Conservation (phyloP, 108 stramenopile genomes). For the Nitzschia sp. region DNA sequence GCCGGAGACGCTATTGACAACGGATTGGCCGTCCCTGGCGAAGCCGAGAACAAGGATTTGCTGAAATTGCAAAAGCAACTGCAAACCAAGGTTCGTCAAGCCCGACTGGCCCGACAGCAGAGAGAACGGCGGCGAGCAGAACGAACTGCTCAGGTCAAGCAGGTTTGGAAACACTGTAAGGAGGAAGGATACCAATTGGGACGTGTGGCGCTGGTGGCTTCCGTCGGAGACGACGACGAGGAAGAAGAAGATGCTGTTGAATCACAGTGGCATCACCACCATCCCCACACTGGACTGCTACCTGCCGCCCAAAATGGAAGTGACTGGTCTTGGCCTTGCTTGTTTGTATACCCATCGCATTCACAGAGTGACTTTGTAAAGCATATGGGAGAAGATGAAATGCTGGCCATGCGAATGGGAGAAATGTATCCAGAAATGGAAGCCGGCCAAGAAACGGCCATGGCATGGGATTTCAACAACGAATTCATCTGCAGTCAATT, state of each 20-base stretch:
- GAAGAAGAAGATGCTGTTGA: constrained; percentile 51
- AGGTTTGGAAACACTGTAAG: constrained; percentile 85
- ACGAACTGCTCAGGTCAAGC: constrained; percentile 72
- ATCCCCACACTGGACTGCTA: constrained; percentile 77
- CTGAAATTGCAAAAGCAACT: constrained; percentile 60
- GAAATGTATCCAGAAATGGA: constrained; percentile 87
- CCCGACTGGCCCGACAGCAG: constrained; percentile 70
- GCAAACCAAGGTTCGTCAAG: constrained; percentile 58
- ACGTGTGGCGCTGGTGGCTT: constrained; percentile 71
- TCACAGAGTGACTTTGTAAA: constrained; percentile 85
- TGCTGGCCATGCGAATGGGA: constrained; percentile 81
- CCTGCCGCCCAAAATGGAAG: constrained; percentile 33
- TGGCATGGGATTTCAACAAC: constrained; percentile 87
- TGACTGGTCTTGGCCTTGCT: constrained; percentile 76
- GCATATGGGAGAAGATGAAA: constrained; percentile 71
- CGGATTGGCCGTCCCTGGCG: constrained; percentile 56
- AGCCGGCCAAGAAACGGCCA: constrained; percentile 50
- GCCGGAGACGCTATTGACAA: constrained; percentile 80
- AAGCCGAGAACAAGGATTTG: constrained; percentile 73
- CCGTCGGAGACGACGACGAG: constrained; percentile 69
- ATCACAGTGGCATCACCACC: constrained; percentile 82
- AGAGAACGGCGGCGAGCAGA: constrained; percentile 77
- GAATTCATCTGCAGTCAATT: constrained; percentile 83
- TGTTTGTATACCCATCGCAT: constrained; percentile 87
- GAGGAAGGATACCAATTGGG: constrained; percentile 67